Conservation (phyloP, 2,329 filamentous ascomycete genomes). For the Paradendryphiella salina region DNA sequence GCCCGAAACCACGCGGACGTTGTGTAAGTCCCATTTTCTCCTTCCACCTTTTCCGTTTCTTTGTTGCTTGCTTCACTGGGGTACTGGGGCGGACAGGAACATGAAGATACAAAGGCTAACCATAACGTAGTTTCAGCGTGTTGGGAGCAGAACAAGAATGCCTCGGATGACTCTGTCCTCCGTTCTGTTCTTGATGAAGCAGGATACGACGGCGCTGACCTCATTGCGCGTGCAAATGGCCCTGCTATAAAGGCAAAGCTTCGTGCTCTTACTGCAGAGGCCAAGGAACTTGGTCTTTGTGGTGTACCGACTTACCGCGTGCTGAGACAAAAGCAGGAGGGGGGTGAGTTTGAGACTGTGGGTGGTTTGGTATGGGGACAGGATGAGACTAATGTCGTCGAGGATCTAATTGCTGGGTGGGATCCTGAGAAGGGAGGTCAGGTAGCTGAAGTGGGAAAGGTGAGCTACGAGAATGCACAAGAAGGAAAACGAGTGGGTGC, state of each 20-base stretch:
- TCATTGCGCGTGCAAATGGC: conserved; percentile 33
- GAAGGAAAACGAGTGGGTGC: background rate
- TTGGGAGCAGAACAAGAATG: conserved; percentile 38
- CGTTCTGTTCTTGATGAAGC: conserved; percentile 28
- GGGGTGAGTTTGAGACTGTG: conserved; percentile 19
- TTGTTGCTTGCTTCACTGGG: background rate
- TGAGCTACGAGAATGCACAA: background rate
- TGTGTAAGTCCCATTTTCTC: conserved; percentile 29
- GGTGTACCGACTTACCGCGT: conserved; percentile 43
- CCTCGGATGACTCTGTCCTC: conserved; percentile 35
- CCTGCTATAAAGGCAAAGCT: conserved; percentile 31
- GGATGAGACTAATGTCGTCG: conserved; percentile 40
- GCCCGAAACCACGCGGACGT: conserved; percentile 21
- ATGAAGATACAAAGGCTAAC: conserved; percentile 9
- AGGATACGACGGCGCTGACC: conserved; percentile 30
- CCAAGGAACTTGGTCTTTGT: conserved; percentile 38
- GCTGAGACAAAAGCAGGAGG: conserved; percentile 11
- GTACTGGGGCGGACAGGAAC: background rate
- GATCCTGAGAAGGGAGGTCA: conserved; percentile 12
- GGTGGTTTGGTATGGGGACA: conserved; percentile 43
- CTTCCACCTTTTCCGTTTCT: background rate
- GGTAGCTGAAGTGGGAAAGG: conserved; percentile 15
- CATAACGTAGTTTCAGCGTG: conserved; percentile 33
- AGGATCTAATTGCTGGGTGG: conserved; percentile 44
- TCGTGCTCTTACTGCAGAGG: conserved; percentile 36